phyloP scores from a whole-genome alignment of 805 yeast species.

The Hanseniaspora occidentalis region DNA sequence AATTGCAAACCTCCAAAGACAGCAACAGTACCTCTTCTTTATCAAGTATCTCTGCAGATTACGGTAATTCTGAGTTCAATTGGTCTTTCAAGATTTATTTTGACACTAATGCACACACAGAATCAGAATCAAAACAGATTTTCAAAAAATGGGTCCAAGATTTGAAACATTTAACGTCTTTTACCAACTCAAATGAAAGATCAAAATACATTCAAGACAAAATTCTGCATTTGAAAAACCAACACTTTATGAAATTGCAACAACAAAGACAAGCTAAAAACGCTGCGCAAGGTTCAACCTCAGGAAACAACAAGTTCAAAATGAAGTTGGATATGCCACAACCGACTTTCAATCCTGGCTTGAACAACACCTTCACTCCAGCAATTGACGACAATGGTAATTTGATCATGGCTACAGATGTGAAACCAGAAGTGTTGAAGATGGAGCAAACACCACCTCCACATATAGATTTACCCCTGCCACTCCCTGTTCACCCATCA shows the following conservation, averaged over 20 bases:
- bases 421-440: not conserved
- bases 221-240: constrained; percentile 10
- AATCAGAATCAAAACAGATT: constrained; percentile 19
- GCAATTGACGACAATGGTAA: constrained; percentile 28
- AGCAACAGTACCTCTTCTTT: not conserved
- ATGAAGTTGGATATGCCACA: constrained; percentile 5
- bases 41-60: not conserved
- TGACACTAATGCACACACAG: constrained; percentile 30
- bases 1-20: not conserved
- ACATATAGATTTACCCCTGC: not conserved
- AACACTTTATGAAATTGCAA: constrained; percentile 3
- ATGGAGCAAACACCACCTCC: not conserved
- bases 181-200: constrained; percentile 36
- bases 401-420: constrained; percentile 21
- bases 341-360: not conserved
- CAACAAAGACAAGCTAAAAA: constrained; percentile 1
- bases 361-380: constrained; percentile 17
- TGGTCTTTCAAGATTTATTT: constrained; percentile 20
- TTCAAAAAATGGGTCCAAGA: constrained; percentile 44
- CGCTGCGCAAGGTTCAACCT: not conserved
- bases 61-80: constrained; percentile 7
- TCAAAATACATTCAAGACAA: constrained; percentile 32
- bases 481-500: too few species aligned
- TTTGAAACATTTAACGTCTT: constrained; percentile 37
- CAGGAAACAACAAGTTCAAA: not conserved